Conservation (phyloP, 257 asterid genomes). For the Nicotiana paniculata region DNA sequence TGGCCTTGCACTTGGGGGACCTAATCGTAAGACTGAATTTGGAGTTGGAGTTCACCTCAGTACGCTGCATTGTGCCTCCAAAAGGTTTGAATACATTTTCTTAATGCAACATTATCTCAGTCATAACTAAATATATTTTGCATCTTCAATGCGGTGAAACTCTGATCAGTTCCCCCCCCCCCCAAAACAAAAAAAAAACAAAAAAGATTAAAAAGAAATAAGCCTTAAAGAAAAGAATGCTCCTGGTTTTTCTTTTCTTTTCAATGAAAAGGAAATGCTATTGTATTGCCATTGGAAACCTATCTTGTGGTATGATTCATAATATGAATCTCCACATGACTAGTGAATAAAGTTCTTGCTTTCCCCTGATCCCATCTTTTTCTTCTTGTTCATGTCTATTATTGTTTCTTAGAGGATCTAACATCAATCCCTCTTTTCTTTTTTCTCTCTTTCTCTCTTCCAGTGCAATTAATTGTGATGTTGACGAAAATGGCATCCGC, state of each 20-base stretch:
- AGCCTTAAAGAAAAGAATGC: background rate
- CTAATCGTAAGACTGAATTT: constrained; percentile 28
- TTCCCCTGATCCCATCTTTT: background rate
- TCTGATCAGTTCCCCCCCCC: background rate
- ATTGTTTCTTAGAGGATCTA: constrained; percentile 1
- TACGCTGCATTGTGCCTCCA: constrained; percentile 49
- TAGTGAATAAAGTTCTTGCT: background rate
- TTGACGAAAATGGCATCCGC: constrained; percentile 73
- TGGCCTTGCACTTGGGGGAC: constrained; percentile 48
- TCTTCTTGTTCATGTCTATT: background rate
- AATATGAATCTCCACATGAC: background rate
- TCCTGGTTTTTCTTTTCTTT: background rate
- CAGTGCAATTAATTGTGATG: constrained; percentile 36
- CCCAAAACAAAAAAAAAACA: background rate
- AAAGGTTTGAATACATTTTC: constrained; percentile 3
- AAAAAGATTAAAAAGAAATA: background rate
- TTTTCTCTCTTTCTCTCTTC: background rate
- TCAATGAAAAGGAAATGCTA: constrained; percentile 33
- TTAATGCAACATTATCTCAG: background rate
- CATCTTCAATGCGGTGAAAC: background rate
- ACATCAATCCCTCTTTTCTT: background rate
- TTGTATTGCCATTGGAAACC: background rate
- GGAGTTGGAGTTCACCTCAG: constrained; percentile 63
- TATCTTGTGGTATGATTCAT: background rate
- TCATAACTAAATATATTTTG: background rate